Evolutionary conservation across 345 rosid species (phyloP).

Genomic region (Sisymbrium irio): DNA sequence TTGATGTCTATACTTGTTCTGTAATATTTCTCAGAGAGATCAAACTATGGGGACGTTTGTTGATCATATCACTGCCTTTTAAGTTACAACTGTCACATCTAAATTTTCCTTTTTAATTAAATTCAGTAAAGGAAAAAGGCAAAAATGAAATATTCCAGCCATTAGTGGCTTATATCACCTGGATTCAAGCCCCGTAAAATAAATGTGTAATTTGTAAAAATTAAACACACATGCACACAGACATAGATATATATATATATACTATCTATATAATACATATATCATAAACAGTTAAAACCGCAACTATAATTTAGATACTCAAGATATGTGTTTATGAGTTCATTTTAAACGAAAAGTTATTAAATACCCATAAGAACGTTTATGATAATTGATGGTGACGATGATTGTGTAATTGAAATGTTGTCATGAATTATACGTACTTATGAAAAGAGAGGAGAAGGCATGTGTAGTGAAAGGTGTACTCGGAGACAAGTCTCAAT

Average conservation of each 20-base stretch:
- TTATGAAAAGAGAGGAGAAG: slow-evolving; percentile 11
- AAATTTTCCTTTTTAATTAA: neutral
- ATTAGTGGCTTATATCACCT: neutral
- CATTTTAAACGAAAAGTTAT: no score
- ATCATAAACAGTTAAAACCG: no score
- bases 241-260: neutral
- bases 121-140: neutral
- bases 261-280: no score
- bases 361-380: neutral
- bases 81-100: no score
- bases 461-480: slow-evolving; percentile 26
- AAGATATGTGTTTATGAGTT: no score
- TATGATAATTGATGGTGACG: neutral
- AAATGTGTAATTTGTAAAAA: no score
- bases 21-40: neutral
- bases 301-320: no score
- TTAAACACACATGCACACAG: neutral
- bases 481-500: slow-evolving; percentile 15
- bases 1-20: slow-evolving; percentile 17
- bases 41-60: neutral
- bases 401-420: neutral
- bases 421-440: neutral
- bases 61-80: no score
- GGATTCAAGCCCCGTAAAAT: no score
- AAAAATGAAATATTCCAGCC: neutral